Evolutionary conservation across 2,329 filamentous ascomycete genomes (phyloP), one percentile per base, ranked within the genome.

Genomic region (Hypoxylon sp.): DNA sequence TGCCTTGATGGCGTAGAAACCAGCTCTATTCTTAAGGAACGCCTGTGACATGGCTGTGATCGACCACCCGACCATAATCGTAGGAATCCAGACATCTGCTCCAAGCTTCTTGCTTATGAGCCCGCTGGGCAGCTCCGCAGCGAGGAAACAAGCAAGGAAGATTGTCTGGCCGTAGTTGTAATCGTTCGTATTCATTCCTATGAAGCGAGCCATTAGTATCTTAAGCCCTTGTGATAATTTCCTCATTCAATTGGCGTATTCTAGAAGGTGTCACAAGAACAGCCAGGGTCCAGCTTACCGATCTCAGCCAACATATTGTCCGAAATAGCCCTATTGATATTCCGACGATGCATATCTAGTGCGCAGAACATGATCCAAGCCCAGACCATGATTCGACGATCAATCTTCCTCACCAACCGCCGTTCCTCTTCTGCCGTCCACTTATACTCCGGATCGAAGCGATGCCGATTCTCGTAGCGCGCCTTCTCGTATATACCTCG

Each of bases 351-450:
- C 36, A 73, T 66, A 34, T 74, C 71, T 3, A 74, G 49, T 1
- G 71, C 68, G 57, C 72, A 74, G 57, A 74, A 74, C 72, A 74
- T 74, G 13, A 74, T 21, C 66, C 72, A 74, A 3, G 72, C 63
- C 75, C 76, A 79, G 2, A 75, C 38, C 73, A 78, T 76, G 57
- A 81, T 79, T 19, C 75, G 69, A 0, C 78, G 75, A 71, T 73
- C 72, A 19, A 87, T 84, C 78, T 85, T 87, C 49, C 83, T 78
- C 9, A 89, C 81, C 1, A 90, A 75, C 50, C 76, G 82, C 74
- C 81, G 83, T 76, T 90, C 88, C 72, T 90, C 88, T 51, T 83
- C 80, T 10, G 81, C 77, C 2, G 84, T 84, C 88, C 88, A 90
- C 49, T 82, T 79, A 49, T 84, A 86, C 1, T 80, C 74, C 0